Evolutionary conservation across 2,329 filamentous ascomycete species (phyloP), one percentile per base, ranked within the genome.

Genomic region (Colletotrichum sp.): DNA sequence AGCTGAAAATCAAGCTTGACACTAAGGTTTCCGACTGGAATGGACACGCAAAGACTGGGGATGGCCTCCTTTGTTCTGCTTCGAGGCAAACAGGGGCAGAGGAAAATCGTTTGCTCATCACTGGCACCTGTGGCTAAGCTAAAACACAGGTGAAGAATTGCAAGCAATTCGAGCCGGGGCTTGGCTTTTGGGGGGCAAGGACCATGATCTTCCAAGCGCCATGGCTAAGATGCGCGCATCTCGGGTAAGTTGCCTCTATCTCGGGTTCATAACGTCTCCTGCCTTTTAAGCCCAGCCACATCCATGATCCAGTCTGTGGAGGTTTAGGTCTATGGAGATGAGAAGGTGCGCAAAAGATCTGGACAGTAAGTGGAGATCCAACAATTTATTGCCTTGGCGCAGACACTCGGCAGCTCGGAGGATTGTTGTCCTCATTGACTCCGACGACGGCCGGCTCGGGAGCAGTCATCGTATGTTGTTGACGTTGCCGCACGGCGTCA

Each of bases 401-500:
- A 70, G 26, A 36, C 10, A n/a, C 24, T 63, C 55, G 36, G 57
- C 30, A 30, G n/a, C 30, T n/a, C 36, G 57, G 68, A 70, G 57
- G 36, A 30, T 24, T 34, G 8, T 52, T 63, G 16, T 26, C 22
- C 26, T 70, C 55, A 30, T 18, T 39, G 36, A 39, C 36, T 39
- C 68, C 36, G 55, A 18, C 68, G 55, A 24, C 68, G 36, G 30
- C 32, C 64, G 16, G 16, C 26, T 34, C n/a, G n/a, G 32, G 18
- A 59, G 34, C n/a, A 5, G 12, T 12, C 48, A 75, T 75, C 72
- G 72, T 66, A 75, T 30, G 72, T 75, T 75, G 16, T 60, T 65
- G 67, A 60, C 26, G 34, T 66, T 48, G 36, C n/a, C 24, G 63
- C 26, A 66, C 39, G 44, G n/a, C 63, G 16, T 26, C 39, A 52